Percentiles rank a stretch among this genome's conserved stretches.
phyloP scores from a whole-genome alignment of 768 basidiomycete species.

The Vishniacozyma victoriae region DNA sequence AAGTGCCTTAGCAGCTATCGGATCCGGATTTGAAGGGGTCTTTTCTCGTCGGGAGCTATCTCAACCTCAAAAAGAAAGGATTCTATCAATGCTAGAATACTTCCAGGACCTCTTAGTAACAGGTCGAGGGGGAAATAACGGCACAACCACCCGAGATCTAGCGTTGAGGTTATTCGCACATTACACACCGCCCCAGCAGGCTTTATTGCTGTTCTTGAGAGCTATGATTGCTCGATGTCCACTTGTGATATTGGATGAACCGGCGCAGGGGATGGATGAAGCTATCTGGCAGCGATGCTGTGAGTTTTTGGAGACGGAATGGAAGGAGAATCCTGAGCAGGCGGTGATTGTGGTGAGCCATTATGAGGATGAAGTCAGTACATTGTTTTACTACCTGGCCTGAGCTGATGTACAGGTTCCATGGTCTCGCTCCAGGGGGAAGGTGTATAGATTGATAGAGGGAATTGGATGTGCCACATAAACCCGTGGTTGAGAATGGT shows the following conservation, averaged over 20 bases:
- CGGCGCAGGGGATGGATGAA: conserved; percentile 87
- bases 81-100: conserved; percentile 59
- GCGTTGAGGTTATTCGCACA: conserved; percentile 61
- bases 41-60: conserved; percentile 57
- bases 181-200: conserved; percentile 69
- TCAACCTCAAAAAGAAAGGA: conserved; percentile 50
- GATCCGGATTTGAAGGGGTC: conserved; percentile 81
- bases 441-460: too few relatives aligned
- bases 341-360: conserved; percentile 81
- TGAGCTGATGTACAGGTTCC: neutral
- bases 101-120: conserved; percentile 49
- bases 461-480: too few relatives aligned
- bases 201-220: conserved; percentile 74
- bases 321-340: conserved; percentile 50
- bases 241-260: conserved; percentile 82
- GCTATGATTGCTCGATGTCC: conserved; percentile 70
- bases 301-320: conserved; percentile 57
- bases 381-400: neutral
- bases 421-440: too few relatives aligned
- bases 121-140: neutral
- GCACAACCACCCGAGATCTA: conserved; percentile 27
- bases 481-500: too few relatives aligned
- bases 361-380: conserved; percentile 74
- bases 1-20: conserved; percentile 71
- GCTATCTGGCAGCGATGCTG: conserved; percentile 63